Base-by-base conservation (phyloP, 2,329 filamentous ascomycete species). In the Hypomyces rosellus region DNA sequence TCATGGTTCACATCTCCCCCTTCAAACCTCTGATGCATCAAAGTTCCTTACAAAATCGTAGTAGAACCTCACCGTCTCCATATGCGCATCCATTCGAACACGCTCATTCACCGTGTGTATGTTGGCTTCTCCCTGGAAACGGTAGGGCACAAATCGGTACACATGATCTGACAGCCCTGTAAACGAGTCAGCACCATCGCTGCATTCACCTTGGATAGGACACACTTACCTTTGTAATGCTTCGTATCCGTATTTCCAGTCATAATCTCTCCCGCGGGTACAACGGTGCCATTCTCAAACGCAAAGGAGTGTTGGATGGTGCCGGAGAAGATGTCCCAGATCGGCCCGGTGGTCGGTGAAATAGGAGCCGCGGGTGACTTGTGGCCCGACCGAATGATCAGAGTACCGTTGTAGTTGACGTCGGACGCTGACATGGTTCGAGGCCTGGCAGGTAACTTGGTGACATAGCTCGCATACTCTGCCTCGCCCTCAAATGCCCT, bases 321-420 rank as follows among this genome's bases (percentile, higher is more conserved):
- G 2, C 77, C 78, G 0, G 78, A 73, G 16, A 82, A 69, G 2
- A 77, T 58, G 3, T 70, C 62, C 63, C 73, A 82, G 18, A 64
- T 53, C 1, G 70, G 63, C 1, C 70, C 67, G 3, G 68, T 64
- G 0, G 76, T 79, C 0, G 81, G 78, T 0, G 81, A 78, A 1
- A 84, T 69, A 3, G 81, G 81, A 0, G 82, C 78, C 0, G 77
- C 73, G 45, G 81, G 71, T 1, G 80, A 70, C 2, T 55, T 55
- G 12, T 69, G 59, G 1, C 45, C 22, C 5, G 56, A 54, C 11
- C 59, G 56, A 2, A 71, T 59, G 5, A 61, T 63, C 8, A 84
- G 68, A 4, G 63, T 71, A 50, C 77, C 73, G 5, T 65, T 56
- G 34, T 64, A 63, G 48, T 65, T 54, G 7, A 59, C 52, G 7